Base-by-base conservation (phyloP, 2,329 filamentous ascomycete genomes). In the Diaporthe velutina region DNA sequence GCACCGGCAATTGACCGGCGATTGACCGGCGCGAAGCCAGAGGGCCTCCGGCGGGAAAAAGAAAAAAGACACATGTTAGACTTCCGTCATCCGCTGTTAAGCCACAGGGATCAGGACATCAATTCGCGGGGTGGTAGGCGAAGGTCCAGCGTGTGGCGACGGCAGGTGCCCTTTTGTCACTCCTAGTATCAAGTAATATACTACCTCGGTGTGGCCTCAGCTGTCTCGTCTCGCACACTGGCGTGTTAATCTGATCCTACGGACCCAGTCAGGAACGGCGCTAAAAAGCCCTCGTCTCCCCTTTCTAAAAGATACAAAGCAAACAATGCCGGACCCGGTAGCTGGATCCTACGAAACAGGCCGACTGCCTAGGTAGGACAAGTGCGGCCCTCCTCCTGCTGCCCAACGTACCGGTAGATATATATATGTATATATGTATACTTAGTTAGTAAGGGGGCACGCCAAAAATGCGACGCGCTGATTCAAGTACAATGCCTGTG, bases 381-480 rank as follows among this genome's bases (percentile, higher is more conserved):
- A 25, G 48, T 45, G 33, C 35, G 48, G 22, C 45, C 33, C 8
- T n/a, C 40, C 15, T 52, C 10, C 35, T 68, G 64, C 9, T 68
- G 64, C 64, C 64, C n/a, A 28, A 54, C 25, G 64, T 40, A 35
- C 45, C 45, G 35, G 42, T 54, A 19, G 15, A 22, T 28, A 54
- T n/a, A n/a, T n/a, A 64, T 33, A 66, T 6, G 61, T n/a, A n/a
- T n/a, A n/a, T n/a, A n/a, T n/a, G n/a, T n/a, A n/a, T n/a, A n/a
- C n/a, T n/a, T n/a, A n/a, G n/a, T n/a, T n/a, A 25, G 42, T 5
- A 17, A 10, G 13, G 38, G 40, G 25, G 4, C n/a, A 68, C 33
- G 64, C 45, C 30, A 54, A 68, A 25, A 28, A 68, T 68, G 48
- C 64, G 19, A 68, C 64, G 64, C 64, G 7, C 48, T 68, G 64